phyloP scores from a whole-genome alignment of 495 filamentous ascomycete genomes.

The Hypoxylon lienhwacheense region DNA sequence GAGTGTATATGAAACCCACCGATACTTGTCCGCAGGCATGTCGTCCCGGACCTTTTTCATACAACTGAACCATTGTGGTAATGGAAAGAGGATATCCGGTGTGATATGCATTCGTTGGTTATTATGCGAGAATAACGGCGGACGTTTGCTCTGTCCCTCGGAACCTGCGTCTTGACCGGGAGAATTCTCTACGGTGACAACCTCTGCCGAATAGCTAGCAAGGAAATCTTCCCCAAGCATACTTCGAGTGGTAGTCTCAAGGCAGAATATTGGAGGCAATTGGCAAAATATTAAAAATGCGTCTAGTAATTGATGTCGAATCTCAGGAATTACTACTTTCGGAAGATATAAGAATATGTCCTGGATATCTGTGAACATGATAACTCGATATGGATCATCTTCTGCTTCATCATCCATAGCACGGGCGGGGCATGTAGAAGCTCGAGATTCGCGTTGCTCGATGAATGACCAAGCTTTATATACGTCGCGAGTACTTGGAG shows the following conservation, averaged over 20 bases:
- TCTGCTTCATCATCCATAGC: slow-evolving; percentile 63
- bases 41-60: slow-evolving; percentile 37
- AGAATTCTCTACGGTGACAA: slow-evolving; percentile 5
- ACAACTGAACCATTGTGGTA: slow-evolving; percentile 43
- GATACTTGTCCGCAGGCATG: slow-evolving; percentile 31
- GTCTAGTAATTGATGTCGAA: slow-evolving; percentile 58
- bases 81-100: slow-evolving; percentile 43
- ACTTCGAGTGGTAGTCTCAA: slow-evolving; percentile 12
- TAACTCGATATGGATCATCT: slow-evolving; percentile 76
- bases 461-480: slow-evolving; percentile 60
- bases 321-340: slow-evolving; percentile 29
- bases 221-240: slow-evolving; percentile 45
- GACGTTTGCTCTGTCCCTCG: slow-evolving; percentile 31
- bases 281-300: slow-evolving; percentile 70
- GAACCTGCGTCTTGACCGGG: slow-evolving; percentile 9
- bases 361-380: slow-evolving; percentile 77
- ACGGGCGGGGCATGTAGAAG: slow-evolving; percentile 64
- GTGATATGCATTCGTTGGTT: slow-evolving; percentile 40
- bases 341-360: slow-evolving; percentile 62
- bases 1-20: slow-evolving; percentile 59
- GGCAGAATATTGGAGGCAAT: slow-evolving; percentile 56
- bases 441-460: slow-evolving; percentile 55
- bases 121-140: slow-evolving; percentile 43
- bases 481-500: slow-evolving; percentile 41
- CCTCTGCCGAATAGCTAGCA: slow-evolving; percentile 15